Base-by-base conservation (phyloP, 2,329 filamentous ascomycete species). In the Xylariaceae sp. region DNA sequence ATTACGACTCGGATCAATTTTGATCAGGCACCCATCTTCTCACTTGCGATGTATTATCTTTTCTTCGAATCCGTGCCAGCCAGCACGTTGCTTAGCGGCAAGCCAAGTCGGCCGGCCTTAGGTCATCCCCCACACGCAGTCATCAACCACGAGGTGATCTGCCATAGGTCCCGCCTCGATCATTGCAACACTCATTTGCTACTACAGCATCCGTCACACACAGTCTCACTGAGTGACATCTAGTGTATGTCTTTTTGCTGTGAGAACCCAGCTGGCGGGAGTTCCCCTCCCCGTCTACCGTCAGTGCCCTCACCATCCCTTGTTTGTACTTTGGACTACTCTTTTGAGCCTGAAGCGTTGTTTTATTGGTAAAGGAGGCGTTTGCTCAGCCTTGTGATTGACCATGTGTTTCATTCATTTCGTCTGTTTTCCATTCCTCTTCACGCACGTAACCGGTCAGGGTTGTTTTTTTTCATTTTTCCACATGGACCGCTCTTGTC, bases 81-180 rank as follows among this genome's bases (percentile, higher is more conserved):
- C 23, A 66, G 62, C 60, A 64, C 62, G 56, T 63, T 53, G 58
- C 62, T 59, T 67, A 67, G 64, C 62, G 62, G 49, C 53, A 56
- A 63, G 59, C 64, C 61, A 63, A 61, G 60, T 56, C 63, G 64
- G 65, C 66, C 62, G 66, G 23, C 49, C 7, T 35, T 51, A 10
- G 61, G 63, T 64, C 56, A 59, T 60, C 62, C 47, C 54, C 61
- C 60, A 57, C 58, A 56, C 62, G 48, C 63, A 63, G 55, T 58
- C 51, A 53, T 63, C 61, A 63, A 60, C 65, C 65, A 64, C 64
- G 63, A 68, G 67, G 63, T 67, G 65, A 68, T 68, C 66, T 65
- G 62, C 65, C 67, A 65, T 65, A 64, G 63, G 64, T 62, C 65
- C 65, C 65, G 62, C 64, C 61, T 55, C 60, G 44, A 63, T 64